Base-by-base conservation (phyloP, 2,329 filamentous ascomycete species). In the Myrmaecium sp. region DNA sequence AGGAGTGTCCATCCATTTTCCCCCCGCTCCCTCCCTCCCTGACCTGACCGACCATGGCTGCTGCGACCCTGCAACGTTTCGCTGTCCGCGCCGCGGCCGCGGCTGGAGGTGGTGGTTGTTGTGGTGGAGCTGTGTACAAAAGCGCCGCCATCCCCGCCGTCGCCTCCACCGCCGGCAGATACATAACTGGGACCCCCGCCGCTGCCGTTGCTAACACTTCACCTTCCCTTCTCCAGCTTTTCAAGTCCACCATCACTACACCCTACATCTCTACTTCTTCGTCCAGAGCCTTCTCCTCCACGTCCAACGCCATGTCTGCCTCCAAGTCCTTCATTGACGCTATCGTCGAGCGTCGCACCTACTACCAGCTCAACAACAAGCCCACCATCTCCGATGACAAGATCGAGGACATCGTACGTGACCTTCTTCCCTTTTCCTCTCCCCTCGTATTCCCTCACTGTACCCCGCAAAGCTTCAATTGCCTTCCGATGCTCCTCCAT, bases 361-460 rank as follows among this genome's bases (percentile, higher is more conserved):
- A 65, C 62, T 82, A 84, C 59, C 52, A 60, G 27, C 66, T 81
- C 31, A 66, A 60, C 60, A 74, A 75, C 55, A 55, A 67, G 34
- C 61, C 74, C 14, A 45, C 69, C 44, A 58, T 75, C 49, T 49
- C 61, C 41, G 60, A 63, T 38, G 51, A 56, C 29, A 61, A 66
- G 43, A 60, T 84, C 52, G 56, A 67, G 43, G 66, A 77, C 41
- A 68, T 84, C 45, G 64, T 20, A 8, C 11, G n/a, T n/a, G n/a
- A n/a, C n/a, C n/a, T n/a, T n/a, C n/a, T n/a, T n/a, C n/a, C n/a
- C n/a, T n/a, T n/a, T n/a, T n/a, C n/a, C n/a, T n/a, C n/a, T n/a
- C n/a, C n/a, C n/a, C n/a, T n/a, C n/a, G n/a, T n/a, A n/a, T n/a
- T n/a, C n/a, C n/a, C n/a, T n/a, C n/a, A n/a, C n/a, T n/a, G n/a